These are phyloP conservation scores for Rubus parviflorus DNA, from an alignment of 306 rosid species.

Conservation along the genomic window DNA sequence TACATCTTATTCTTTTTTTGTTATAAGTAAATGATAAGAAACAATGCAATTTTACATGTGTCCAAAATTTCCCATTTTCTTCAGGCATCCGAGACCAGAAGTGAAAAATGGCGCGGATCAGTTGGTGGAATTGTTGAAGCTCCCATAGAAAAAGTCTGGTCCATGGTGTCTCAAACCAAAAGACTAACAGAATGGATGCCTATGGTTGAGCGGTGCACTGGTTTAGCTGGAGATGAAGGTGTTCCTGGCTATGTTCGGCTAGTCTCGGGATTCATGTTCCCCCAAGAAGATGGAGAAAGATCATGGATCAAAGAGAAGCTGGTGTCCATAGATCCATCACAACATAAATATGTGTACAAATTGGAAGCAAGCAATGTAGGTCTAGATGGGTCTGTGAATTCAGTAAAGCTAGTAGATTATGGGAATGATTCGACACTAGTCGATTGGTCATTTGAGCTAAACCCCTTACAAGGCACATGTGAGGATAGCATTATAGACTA, in stretches of 20 bases:
- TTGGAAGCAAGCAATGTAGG: constrained; percentile 86
- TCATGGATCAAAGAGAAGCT: constrained; percentile 89
- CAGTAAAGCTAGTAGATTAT: constrained; percentile 57
- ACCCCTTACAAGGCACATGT: constrained; percentile 50
- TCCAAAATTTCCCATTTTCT: neutral
- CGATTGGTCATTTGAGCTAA: constrained; percentile 65
- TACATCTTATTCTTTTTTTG: neutral
- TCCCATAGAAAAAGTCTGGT: constrained; percentile 63
- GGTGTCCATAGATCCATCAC: constrained; percentile 51
- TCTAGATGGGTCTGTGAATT: constrained; percentile 67
- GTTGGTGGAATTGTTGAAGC: constrained; percentile 61
- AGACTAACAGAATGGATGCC: constrained; percentile 76
- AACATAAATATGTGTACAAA: constrained; percentile 50
- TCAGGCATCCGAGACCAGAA: constrained; percentile 39
- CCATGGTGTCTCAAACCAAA: constrained; percentile 52
- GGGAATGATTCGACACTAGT: constrained; percentile 63
- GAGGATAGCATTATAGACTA: constrained; percentile 61
- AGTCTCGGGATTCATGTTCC: constrained; percentile 81
- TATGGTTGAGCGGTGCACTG: constrained; percentile 70
- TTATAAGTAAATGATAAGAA: neutral
- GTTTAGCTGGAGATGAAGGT: constrained; percentile 61
- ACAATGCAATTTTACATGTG: neutral
- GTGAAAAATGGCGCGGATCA: constrained; percentile 67
- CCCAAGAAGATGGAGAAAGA: constrained; percentile 73
- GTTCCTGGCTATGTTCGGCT: constrained; percentile 55